Evolutionary conservation across 805 yeast species (phyloP).

Genomic region (Saturnispora gosingensis): DNA sequence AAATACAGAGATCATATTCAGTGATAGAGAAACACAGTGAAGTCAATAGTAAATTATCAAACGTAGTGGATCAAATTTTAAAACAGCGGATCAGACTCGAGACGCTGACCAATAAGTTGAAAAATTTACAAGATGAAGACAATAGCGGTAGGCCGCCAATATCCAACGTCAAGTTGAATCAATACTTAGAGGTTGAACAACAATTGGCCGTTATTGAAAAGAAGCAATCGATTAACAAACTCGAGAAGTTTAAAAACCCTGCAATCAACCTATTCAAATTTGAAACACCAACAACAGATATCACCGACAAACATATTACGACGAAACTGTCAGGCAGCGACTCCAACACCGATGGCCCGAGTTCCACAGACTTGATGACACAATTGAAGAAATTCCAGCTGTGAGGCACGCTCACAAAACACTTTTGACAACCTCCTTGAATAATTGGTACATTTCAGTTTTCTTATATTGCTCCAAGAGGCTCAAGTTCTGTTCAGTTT

Average conservation of each 20-base stretch:
- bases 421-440: constrained; percentile 28
- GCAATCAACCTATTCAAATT: not conserved
- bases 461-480: constrained; percentile 31
- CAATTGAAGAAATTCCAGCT: not conserved
- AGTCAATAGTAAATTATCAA: not conserved
- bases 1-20: not conserved
- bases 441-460: constrained; percentile 34
- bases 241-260: constrained; percentile 3
- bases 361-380: not conserved
- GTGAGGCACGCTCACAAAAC: not conserved
- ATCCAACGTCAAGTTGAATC: constrained; percentile 18
- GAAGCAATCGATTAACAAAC: not conserved
- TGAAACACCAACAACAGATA: not conserved
- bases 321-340: not conserved
- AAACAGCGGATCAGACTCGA: constrained; percentile 18
- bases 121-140: constrained; percentile 25
- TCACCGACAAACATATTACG: not conserved
- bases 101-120: constrained; percentile 21
- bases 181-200: constrained; percentile 20
- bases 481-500: constrained; percentile 29
- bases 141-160: constrained; percentile 22
- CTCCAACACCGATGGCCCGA: not conserved
- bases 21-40: not conserved
- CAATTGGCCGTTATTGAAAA: constrained; percentile 21
- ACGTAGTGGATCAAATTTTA: constrained; percentile 7